These are phyloP conservation scores for Fagopyrum tataricum DNA, from an alignment of 148 eudicot species.

Conservation along the genomic window DNA sequence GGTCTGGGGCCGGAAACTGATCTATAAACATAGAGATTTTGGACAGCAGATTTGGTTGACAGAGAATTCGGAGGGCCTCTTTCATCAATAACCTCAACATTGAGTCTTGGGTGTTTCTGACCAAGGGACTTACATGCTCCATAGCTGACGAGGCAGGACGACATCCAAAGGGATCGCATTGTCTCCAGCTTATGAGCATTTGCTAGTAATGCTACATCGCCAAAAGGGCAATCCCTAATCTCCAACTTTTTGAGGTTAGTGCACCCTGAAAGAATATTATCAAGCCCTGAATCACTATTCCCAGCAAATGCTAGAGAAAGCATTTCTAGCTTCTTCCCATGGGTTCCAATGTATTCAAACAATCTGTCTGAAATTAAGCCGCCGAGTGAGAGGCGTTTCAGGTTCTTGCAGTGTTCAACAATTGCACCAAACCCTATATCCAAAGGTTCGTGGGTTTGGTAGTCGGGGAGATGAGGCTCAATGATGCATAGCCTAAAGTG, in stretches of 20 bases:
- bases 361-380: conserved; percentile 63
- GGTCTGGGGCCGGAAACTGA: conserved; percentile 59
- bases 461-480: conserved; percentile 61
- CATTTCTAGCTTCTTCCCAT: conserved; percentile 67
- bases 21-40: conserved; percentile 58
- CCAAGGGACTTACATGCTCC: conserved; percentile 67
- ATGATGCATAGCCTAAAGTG: conserved; percentile 67
- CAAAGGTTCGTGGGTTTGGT: conserved; percentile 49
- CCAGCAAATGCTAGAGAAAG: conserved; percentile 77
- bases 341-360: conserved; percentile 53
- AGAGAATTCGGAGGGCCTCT: conserved; percentile 37
- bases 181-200: conserved; percentile 74
- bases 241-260: conserved; percentile 58
- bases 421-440: conserved; percentile 72
- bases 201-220: conserved; percentile 62
- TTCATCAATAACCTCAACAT: conserved; percentile 73
- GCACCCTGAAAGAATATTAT: conserved; percentile 61
- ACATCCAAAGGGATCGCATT: conserved; percentile 99
- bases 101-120: conserved; percentile 55
- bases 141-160: conserved; percentile 59
- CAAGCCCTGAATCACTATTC: conserved; percentile 58
- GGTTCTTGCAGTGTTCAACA: conserved; percentile 53
- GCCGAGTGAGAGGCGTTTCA: conserved; percentile 58
- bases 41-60: conserved; percentile 40
- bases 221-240: conserved; percentile 79